Evolutionary conservation across 768 basidiomycete species (phyloP).

Genomic region (Trametes cubensis): DNA sequence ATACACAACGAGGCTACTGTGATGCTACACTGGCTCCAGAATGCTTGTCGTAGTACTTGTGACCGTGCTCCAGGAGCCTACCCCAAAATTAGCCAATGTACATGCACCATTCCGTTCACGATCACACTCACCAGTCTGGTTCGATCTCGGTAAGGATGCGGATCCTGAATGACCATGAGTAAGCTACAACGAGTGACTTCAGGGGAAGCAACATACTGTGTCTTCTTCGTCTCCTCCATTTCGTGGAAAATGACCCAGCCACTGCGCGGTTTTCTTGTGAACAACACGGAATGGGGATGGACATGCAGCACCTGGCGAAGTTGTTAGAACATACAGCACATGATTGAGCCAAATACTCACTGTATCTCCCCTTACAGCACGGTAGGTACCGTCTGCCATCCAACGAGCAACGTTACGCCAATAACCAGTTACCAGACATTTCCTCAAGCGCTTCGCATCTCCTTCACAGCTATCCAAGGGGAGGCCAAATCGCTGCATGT

Average conservation of each 20-base stretch:
- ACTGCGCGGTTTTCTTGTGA: slow-evolving; percentile 86
- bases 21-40: slow-evolving; percentile 22
- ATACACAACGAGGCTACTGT: neutral
- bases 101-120: no score
- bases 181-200: slow-evolving; percentile 10
- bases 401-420: slow-evolving; percentile 93
- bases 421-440: slow-evolving; percentile 90
- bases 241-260: slow-evolving; percentile 97
- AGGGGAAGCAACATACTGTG: slow-evolving; percentile 59
- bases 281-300: slow-evolving; percentile 92
- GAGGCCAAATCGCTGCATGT: slow-evolving; percentile 87
- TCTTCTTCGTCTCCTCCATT: slow-evolving; percentile 95
- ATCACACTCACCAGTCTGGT: slow-evolving; percentile 74
- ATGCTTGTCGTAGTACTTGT: slow-evolving; percentile 46
- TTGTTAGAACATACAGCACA: no score
- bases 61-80: slow-evolving; percentile 55
- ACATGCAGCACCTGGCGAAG: slow-evolving; percentile 72
- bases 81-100: no score
- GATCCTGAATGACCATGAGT: slow-evolving; percentile 55
- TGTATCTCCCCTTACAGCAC: slow-evolving; percentile 82
- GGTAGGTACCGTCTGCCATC: slow-evolving; percentile 91
- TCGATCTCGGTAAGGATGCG: slow-evolving; percentile 93
- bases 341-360: slow-evolving; percentile 46
- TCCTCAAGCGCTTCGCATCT: slow-evolving; percentile 78
- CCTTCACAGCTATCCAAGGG: slow-evolving; percentile 87